Conservation (phyloP, 495 filamentous ascomycete species). For the Aspergillus bridgeri region DNA sequence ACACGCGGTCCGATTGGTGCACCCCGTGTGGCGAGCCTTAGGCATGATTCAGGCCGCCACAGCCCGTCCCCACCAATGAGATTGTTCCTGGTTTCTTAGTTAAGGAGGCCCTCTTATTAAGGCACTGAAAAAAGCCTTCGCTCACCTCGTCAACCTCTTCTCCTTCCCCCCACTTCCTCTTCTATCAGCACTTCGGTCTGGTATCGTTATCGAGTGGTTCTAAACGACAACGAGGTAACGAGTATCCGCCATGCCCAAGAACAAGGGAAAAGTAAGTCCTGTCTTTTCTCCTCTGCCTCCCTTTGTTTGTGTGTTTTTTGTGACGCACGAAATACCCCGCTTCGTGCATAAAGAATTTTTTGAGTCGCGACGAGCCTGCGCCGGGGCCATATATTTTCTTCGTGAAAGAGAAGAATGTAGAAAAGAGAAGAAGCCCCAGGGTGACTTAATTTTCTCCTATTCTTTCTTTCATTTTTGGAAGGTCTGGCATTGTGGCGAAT, state of each 20-base stretch:
- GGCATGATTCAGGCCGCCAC: constrained; percentile 22
- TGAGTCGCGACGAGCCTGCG: neutral
- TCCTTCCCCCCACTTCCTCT: constrained; percentile 18
- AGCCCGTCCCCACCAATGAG: constrained; percentile 9
- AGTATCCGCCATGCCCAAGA: constrained; percentile 80
- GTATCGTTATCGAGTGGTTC: constrained; percentile 17
- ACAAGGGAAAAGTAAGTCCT: constrained; percentile 87
- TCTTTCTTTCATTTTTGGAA: neutral
- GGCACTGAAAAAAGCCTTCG: constrained; percentile 18
- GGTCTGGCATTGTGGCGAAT: neutral
- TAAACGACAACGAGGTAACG: constrained; percentile 25
- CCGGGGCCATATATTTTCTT: neutral
- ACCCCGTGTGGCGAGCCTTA: constrained; percentile 28
- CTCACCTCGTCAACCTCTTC: constrained; percentile 11
- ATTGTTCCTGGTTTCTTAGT: too few relatives aligned
- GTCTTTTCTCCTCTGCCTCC: constrained; percentile 27
- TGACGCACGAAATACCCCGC: constrained; percentile 1
- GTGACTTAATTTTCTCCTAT: neutral
- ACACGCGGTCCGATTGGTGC: constrained; percentile 19
- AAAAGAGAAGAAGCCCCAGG: neutral
- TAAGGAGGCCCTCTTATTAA: too few relatives aligned
- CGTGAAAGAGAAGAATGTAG: neutral
- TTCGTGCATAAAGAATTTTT: constrained; percentile 3
- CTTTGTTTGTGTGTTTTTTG: constrained; percentile 28
- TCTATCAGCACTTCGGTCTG: constrained; percentile 14